phyloP scores from a whole-genome alignment of 192 early-diverging fungal species.

The Podila epicladia region DNA sequence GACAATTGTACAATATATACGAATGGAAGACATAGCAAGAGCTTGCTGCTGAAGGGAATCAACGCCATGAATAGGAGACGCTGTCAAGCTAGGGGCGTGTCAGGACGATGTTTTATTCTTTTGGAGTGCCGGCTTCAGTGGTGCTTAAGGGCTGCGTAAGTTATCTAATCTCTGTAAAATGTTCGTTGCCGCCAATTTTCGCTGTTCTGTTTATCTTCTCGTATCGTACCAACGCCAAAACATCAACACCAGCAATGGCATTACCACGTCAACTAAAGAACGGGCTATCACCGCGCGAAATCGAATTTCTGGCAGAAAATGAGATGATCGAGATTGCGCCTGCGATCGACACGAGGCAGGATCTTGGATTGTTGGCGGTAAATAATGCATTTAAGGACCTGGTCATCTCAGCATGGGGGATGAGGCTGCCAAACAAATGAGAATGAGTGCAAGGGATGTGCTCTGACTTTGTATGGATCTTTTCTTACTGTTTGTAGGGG shows the following conservation, averaged over 20 bases:
- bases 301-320: constrained; percentile 89
- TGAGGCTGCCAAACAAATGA: background rate
- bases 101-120: too few relatives aligned
- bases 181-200: background rate
- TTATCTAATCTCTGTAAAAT: background rate
- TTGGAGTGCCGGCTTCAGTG: too few relatives aligned
- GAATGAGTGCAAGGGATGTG: too few relatives aligned
- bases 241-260: constrained; percentile 49
- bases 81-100: too few relatives aligned
- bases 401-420: background rate
- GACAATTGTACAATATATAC: too few relatives aligned
- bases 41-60: too few relatives aligned
- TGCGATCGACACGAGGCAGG: constrained; percentile 71
- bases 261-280: constrained; percentile 52
- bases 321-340: constrained; percentile 79
- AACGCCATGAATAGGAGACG: too few relatives aligned
- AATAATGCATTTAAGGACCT: background rate
- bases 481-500: constrained; percentile 58
- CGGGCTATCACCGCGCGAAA: constrained; percentile 79
- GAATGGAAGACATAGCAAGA: too few relatives aligned
- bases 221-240: background rate
- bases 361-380: constrained; percentile 81
- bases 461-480: too few relatives aligned
- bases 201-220: background rate
- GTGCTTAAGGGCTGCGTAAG: too few relatives aligned